A percentile compares a stretch with the other conserved stretches of the same genome.
Conservation (phyloP, 306 rosid genomes). For the Betula pendula region DNA sequence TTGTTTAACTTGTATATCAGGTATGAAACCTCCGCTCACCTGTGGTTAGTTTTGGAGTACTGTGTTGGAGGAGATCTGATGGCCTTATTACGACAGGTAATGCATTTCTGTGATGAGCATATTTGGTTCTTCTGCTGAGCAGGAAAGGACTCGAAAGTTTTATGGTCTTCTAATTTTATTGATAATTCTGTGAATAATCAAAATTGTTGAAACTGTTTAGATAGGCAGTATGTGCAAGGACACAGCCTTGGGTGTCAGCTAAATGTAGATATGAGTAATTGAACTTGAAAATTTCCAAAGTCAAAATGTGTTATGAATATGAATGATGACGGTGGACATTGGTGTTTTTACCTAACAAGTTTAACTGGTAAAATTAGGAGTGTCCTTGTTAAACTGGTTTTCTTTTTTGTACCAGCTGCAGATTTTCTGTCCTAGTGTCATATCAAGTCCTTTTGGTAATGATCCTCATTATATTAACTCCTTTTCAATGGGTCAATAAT, state of each 20-base stretch:
- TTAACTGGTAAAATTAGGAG: background rate
- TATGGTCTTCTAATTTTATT: background rate
- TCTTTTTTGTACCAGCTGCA: background rate
- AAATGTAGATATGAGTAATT: constrained; percentile 1
- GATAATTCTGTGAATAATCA: background rate
- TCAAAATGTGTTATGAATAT: background rate
- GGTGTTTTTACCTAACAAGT: background rate
- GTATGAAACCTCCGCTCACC: constrained; percentile 97
- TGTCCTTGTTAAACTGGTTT: background rate
- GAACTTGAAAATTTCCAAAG: background rate
- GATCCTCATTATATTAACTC: constrained; percentile 1
- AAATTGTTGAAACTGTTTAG: background rate
- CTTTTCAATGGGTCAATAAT: background rate
- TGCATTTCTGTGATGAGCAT: background rate
- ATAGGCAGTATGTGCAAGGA: background rate
- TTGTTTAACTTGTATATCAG: constrained; percentile 39
- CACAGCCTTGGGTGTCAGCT: background rate
- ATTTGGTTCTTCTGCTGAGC: constrained; percentile 14
- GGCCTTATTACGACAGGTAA: constrained; percentile 84
- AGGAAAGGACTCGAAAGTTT: constrained; percentile 7
- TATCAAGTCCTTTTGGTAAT: background rate
- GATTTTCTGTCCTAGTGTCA: background rate
- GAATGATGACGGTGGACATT: background rate
- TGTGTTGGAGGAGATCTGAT: constrained; percentile 95
- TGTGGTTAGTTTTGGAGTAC: constrained; percentile 94